These are phyloP conservation scores for Phallus indusiatus DNA, from an alignment of 768 basidiomycete species.

Conservation along the genomic window DNA sequence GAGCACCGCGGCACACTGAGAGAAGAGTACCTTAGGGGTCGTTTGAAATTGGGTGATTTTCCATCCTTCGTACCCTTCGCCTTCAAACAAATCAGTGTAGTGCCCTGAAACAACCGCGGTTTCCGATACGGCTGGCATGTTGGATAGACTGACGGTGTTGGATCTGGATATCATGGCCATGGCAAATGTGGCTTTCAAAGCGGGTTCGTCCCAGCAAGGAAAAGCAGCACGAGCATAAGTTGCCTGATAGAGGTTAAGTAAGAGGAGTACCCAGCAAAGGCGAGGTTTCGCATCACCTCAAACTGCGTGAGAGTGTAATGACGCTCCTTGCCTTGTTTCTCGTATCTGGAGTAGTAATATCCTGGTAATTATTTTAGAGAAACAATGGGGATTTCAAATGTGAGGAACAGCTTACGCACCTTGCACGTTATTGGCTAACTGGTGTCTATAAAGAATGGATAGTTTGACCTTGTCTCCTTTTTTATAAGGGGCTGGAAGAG, in stretches of 20 bases:
- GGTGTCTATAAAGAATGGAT: conserved; percentile 55
- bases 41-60: conserved; percentile 73
- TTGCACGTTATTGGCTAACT: conserved; percentile 62
- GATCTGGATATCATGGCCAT: conserved; percentile 73
- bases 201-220: conserved; percentile 92
- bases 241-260: conserved; percentile 37
- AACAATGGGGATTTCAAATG: neutral
- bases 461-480: conserved; percentile 63
- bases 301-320: conserved; percentile 84
- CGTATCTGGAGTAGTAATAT: conserved; percentile 65
- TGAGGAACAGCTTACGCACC: conserved; percentile 28
- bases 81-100: neutral
- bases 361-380: conserved; percentile 12
- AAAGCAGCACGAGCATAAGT: conserved; percentile 78
- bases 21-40: conserved; percentile 51
- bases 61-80: conserved; percentile 41
- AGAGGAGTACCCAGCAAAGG: neutral
- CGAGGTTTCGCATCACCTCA: conserved; percentile 36
- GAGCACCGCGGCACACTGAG: neutral
- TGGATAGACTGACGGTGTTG: conserved; percentile 71
- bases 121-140: conserved; percentile 67
- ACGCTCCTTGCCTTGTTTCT: conserved; percentile 53
- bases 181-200: conserved; percentile 74
- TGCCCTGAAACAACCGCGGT: conserved; percentile 24
- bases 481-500: conserved; percentile 48